Percentiles rank a stretch among this genome's conserved stretches.
Conservation (phyloP, 805 yeast genomes). For the Saccharomycopsis sp. region DNA sequence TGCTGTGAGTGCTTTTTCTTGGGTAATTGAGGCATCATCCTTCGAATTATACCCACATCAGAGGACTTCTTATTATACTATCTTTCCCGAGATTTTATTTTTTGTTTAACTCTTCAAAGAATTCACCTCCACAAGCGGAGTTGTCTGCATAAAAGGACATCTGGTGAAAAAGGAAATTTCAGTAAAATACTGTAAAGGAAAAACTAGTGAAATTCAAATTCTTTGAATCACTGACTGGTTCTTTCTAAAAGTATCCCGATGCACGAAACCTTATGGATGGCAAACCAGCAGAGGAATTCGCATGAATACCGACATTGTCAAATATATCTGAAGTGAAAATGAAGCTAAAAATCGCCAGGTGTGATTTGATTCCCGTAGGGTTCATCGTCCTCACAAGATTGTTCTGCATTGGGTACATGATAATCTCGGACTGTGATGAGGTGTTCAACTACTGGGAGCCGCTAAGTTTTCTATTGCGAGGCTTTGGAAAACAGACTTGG, state of each 20-base stretch:
- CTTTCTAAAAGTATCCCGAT: neutral
- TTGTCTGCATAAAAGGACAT: neutral
- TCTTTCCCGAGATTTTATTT: neutral
- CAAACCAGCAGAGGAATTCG: too few species aligned
- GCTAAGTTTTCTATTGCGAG: constrained; percentile 64
- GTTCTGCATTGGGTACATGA: constrained; percentile 41
- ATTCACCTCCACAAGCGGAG: neutral
- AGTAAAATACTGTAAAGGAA: neutral
- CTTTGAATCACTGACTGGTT: neutral
- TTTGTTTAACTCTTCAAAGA: neutral
- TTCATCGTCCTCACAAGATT: neutral
- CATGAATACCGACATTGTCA: neutral
- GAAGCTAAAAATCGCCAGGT: neutral
- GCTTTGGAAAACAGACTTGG: constrained; percentile 93
- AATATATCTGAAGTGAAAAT: neutral
- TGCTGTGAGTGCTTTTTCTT: neutral
- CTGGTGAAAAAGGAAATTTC: neutral
- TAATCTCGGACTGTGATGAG: constrained; percentile 90
- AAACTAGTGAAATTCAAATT: neutral
- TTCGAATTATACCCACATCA: neutral
- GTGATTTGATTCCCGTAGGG: neutral
- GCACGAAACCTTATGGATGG: neutral
- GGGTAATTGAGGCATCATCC: neutral
- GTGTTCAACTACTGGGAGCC: constrained; percentile 95
- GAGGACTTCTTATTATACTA: neutral